These are phyloP conservation scores for Sextonia rubra DNA, from an alignment of 164 flowering plant genomes.

Conservation along the genomic window DNA sequence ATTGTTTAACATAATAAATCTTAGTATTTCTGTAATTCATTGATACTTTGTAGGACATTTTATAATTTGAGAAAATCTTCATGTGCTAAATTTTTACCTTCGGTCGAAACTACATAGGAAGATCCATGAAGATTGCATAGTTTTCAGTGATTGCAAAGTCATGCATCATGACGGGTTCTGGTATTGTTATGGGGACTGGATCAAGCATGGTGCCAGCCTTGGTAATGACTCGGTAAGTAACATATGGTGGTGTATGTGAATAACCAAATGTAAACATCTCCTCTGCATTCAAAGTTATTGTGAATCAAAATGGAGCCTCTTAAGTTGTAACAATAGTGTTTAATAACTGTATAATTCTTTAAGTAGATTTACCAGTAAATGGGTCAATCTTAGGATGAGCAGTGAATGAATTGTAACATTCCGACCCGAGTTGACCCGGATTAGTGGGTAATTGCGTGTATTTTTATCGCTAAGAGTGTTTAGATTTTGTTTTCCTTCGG, in stretches of 20 bases:
- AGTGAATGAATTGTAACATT: no score
- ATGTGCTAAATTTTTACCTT: constrained; percentile 44
- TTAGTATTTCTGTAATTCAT: neutral
- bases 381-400: constrained; percentile 99
- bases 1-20: neutral
- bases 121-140: constrained; percentile 95
- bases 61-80: neutral
- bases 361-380: constrained; percentile 56
- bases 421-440: no score
- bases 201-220: constrained; percentile 92
- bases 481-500: no score
- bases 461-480: no score
- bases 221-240: constrained; percentile 87
- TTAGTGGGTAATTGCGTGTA: no score
- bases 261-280: constrained; percentile 99
- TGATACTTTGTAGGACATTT: neutral
- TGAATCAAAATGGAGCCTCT: neutral
- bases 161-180: constrained; percentile 96
- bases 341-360: neutral
- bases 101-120: constrained; percentile 80
- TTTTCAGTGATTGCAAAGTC: constrained; percentile 97
- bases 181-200: constrained; percentile 87
- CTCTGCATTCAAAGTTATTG: constrained; percentile 46
- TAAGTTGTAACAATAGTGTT: neutral
- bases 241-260: constrained; percentile 68